Evolutionary conservation across 352 stramenopile genomes (phyloP).

Genomic region (Phytophthora citrophthora): DNA sequence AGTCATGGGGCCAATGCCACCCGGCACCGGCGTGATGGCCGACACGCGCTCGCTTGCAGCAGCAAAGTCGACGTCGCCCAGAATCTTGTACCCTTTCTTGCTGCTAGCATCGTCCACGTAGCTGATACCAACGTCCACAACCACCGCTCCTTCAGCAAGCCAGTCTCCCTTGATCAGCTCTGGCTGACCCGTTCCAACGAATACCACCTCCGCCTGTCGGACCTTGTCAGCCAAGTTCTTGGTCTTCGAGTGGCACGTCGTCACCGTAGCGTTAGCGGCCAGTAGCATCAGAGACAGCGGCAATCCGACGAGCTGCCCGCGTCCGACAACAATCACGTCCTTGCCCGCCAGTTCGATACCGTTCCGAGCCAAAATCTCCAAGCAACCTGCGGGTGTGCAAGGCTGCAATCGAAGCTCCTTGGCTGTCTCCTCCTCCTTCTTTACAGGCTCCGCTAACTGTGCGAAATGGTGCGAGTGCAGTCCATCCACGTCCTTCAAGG

Average conservation of each 20-base stretch:
- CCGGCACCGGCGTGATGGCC: slow-evolving; percentile 97
- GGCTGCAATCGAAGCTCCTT: slow-evolving; percentile 81
- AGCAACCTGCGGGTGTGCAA: slow-evolving; percentile 91
- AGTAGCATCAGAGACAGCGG: slow-evolving; percentile 96
- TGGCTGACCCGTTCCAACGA: slow-evolving; percentile 95
- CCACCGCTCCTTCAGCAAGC: slow-evolving; percentile 97
- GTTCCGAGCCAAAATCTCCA: slow-evolving; percentile 69
- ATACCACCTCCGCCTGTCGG: slow-evolving; percentile 94
- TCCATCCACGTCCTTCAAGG: slow-evolving; percentile 98
- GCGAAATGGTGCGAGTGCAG: slow-evolving; percentile 98
- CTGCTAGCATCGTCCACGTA: slow-evolving; percentile 89
- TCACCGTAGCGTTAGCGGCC: slow-evolving; percentile 96
- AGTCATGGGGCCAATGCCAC: slow-evolving; percentile 99
- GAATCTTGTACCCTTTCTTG: slow-evolving; percentile 92
- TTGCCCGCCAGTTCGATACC: slow-evolving; percentile 94
- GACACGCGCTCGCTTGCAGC: slow-evolving; percentile 84
- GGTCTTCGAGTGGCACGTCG: slow-evolving; percentile 96
- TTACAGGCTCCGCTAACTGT: slow-evolving; percentile 65
- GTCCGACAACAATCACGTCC: slow-evolving; percentile 96
- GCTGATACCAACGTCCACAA: slow-evolving; percentile 99
- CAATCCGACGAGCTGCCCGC: slow-evolving; percentile 97
- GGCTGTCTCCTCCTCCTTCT: neutral
- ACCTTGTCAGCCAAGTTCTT: slow-evolving; percentile 66
- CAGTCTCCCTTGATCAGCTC: slow-evolving; percentile 96
- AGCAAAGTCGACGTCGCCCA: slow-evolving; percentile 97